phyloP scores from a whole-genome alignment of 139 green algal species.

The Coelastrella sp. region DNA sequence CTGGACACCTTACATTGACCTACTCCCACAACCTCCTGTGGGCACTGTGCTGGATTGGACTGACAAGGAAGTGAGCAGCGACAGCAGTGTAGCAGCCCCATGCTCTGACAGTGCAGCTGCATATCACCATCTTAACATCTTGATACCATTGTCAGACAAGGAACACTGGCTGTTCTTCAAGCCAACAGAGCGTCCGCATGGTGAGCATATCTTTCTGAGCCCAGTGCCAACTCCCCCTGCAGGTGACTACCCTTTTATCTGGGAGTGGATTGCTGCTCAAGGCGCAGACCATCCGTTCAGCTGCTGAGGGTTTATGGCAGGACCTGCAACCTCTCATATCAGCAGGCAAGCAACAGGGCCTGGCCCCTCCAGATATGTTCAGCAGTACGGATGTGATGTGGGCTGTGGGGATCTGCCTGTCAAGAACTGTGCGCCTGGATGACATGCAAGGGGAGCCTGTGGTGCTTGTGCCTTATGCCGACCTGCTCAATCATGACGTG shows the following conservation, averaged over 20 bases:
- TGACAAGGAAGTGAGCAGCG: constrained; percentile 58
- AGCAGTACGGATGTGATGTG: constrained; percentile 53
- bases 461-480: constrained; percentile 71
- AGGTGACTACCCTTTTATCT: not conserved
- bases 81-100: not conserved
- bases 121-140: too few relatives aligned
- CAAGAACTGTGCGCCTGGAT: constrained; percentile 69
- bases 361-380: constrained; percentile 41
- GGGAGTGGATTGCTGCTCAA: constrained; percentile 39
- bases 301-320: constrained; percentile 53
- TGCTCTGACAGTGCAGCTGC: not conserved
- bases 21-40: constrained; percentile 56
- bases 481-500: constrained; percentile 76
- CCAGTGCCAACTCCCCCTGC: not conserved
- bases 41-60: constrained; percentile 77
- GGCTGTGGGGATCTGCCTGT: constrained; percentile 74
- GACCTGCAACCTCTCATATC: constrained; percentile 58
- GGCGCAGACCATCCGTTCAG: constrained; percentile 55
- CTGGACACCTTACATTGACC: constrained; percentile 57
- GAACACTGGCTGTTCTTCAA: too few relatives aligned
- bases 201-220: not conserved
- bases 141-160: too few relatives aligned
- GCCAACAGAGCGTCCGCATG: too few relatives aligned
- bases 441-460: constrained; percentile 42
- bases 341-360: constrained; percentile 32